phyloP scores from a whole-genome alignment of 345 rosid species.

The Eucalyptus pumila region DNA sequence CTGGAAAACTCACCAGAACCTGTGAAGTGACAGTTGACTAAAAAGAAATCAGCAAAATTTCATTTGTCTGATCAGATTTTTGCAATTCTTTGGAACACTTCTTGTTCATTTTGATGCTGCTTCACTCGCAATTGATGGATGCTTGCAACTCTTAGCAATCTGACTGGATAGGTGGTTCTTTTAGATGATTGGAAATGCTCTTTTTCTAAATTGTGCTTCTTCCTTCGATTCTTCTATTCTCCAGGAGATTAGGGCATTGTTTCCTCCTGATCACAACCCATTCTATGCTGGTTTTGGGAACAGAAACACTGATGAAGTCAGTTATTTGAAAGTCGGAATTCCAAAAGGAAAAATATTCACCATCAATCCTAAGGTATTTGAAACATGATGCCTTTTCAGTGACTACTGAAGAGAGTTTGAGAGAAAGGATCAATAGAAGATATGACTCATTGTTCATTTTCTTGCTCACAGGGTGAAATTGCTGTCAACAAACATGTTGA shows the following conservation, averaged over 20 bases:
- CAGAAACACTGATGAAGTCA: slow-evolving; percentile 91
- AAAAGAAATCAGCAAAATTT: neutral
- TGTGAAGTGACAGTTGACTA: neutral
- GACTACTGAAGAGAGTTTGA: neutral
- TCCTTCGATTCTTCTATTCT: neutral
- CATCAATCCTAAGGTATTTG: slow-evolving; percentile 86
- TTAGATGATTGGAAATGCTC: neutral
- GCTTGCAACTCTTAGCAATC: neutral
- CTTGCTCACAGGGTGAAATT: slow-evolving; percentile 73
- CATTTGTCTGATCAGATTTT: neutral
- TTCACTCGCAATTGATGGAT: neutral
- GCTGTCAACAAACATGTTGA: slow-evolving; percentile 70
- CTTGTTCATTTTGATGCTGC: neutral
- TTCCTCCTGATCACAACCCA: slow-evolving; percentile 83
- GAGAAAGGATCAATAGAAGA: neutral
- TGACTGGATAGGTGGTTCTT: neutral
- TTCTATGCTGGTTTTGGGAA: slow-evolving; percentile 99
- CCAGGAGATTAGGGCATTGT: slow-evolving; percentile 81
- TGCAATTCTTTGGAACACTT: neutral
- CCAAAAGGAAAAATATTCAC: slow-evolving; percentile 91
- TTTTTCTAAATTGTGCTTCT: neutral
- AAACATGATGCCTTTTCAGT: neutral
- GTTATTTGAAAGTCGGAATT: slow-evolving; percentile 95
- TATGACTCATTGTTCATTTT: neutral
- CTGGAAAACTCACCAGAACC: neutral